phyloP scores from a whole-genome alignment of 1,139 yeast species.

The Protomyces inundatus region DNA sequence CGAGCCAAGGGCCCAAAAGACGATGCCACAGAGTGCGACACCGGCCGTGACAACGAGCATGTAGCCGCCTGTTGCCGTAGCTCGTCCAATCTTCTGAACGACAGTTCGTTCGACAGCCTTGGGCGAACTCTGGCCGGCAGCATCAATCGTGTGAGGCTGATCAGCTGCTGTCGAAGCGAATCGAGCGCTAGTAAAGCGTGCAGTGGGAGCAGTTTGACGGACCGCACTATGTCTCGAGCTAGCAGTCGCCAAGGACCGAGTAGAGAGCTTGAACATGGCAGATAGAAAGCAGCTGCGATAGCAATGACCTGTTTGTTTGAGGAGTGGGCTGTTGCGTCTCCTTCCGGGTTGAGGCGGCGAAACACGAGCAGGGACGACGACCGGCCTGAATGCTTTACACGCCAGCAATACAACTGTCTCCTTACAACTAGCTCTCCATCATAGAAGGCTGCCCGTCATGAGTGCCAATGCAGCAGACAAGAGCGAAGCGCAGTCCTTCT shows the following conservation, averaged over 20 bases:
- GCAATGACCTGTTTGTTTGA: no score
- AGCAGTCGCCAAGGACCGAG: no score
- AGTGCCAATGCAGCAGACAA: constrained; percentile 23
- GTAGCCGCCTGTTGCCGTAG: constrained; percentile 21
- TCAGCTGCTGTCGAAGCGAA: neutral
- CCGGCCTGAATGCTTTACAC: no score
- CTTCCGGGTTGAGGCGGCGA: no score
- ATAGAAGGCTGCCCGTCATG: neutral
- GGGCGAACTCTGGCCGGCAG: neutral
- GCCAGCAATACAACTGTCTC: no score
- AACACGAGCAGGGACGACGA: no score
- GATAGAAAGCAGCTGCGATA: no score
- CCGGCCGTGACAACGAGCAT: constrained; percentile 16
- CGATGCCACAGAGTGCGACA: constrained; percentile 17
- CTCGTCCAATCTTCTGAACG: constrained; percentile 8
- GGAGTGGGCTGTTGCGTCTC: no score
- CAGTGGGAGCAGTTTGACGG: no score
- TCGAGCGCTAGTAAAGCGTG: neutral
- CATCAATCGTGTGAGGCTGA: neutral
- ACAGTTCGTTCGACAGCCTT: neutral
- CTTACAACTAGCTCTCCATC: neutral
- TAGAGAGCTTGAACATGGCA: no score
- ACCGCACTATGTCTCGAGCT: no score
- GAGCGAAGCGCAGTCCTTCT: constrained; percentile 26
- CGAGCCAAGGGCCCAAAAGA: constrained; percentile 20